Percentiles rank a stretch among this genome's conserved stretches.
Evolutionary conservation across 495 filamentous ascomycete species (phyloP).

Genomic region (Penicillium cataractarum): DNA sequence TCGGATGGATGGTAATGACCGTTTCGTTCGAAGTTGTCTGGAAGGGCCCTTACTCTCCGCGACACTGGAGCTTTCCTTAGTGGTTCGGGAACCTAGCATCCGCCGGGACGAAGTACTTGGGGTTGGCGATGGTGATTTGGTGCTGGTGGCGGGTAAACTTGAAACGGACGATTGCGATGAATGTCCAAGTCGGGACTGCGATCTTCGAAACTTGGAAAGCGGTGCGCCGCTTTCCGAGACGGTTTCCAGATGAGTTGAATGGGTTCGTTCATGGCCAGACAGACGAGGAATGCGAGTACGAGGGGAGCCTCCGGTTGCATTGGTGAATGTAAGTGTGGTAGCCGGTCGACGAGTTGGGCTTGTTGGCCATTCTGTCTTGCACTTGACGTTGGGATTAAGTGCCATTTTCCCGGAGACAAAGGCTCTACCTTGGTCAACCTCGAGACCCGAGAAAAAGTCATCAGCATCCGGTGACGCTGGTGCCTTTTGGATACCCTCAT

Average conservation of each 20-base stretch:
- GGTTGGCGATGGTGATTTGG: constrained; percentile 55
- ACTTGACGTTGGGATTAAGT: constrained; percentile 91
- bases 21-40: constrained; percentile 80
- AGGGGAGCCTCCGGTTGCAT: constrained; percentile 51
- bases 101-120: constrained; percentile 60
- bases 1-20: constrained; percentile 83
- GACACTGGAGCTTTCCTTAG: constrained; percentile 50
- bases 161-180: constrained; percentile 67
- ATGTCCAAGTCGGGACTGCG: constrained; percentile 69
- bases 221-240: constrained; percentile 89
- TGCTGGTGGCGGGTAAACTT: constrained; percentile 60
- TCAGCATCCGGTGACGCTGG: constrained; percentile 58
- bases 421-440: constrained; percentile 80
- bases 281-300: constrained; percentile 65
- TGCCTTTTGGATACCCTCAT: constrained; percentile 34
- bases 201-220: constrained; percentile 58
- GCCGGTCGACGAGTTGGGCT: constrained; percentile 75
- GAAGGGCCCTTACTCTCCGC: constrained; percentile 69
- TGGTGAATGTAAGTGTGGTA: constrained; percentile 89
- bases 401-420: constrained; percentile 79
- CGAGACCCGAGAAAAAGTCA: constrained; percentile 85
- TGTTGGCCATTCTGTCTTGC: constrained; percentile 67
- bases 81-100: constrained; percentile 58
- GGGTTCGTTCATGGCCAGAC: constrained; percentile 63
- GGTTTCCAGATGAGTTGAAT: constrained; percentile 79